Evolutionary conservation across 106 monocot genomes (phyloP).

Genomic region (Dendrobium huoshanense): DNA sequence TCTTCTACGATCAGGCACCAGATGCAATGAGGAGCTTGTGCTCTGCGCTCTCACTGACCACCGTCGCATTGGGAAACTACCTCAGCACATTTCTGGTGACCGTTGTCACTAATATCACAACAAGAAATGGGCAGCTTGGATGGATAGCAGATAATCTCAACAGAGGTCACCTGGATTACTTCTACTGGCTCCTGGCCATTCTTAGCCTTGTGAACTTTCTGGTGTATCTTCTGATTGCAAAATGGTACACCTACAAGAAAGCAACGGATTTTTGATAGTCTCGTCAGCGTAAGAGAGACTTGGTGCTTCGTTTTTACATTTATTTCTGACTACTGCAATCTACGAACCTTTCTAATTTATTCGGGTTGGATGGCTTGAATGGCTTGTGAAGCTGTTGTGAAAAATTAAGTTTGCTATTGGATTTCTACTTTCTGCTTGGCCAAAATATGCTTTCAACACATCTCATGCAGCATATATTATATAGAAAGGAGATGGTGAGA

Average conservation of each 20-base stretch:
- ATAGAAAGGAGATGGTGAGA: too few relatives aligned
- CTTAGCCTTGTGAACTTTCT: constrained; percentile 34
- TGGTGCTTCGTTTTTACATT: too few relatives aligned
- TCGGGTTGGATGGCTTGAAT: too few relatives aligned
- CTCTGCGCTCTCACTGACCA: constrained; percentile 30
- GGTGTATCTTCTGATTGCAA: constrained; percentile 32
- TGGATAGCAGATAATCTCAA: constrained; percentile 50
- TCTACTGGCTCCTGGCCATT: constrained; percentile 33
- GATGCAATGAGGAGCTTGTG: constrained; percentile 51
- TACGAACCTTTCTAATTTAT: too few relatives aligned
- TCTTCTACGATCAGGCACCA: constrained; percentile 56
- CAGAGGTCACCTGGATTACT: constrained; percentile 42
- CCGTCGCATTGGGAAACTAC: constrained; percentile 28
- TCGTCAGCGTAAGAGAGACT: too few relatives aligned
- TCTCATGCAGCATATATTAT: too few relatives aligned
- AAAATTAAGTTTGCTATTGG: too few relatives aligned
- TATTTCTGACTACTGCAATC: too few relatives aligned
- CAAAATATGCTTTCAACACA: too few relatives aligned
- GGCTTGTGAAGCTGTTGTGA: too few relatives aligned
- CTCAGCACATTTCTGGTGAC: constrained; percentile 39
- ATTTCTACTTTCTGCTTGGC: too few relatives aligned
- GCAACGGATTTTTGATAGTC: neutral
- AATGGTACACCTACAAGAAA: constrained; percentile 43
- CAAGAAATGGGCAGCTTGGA: constrained; percentile 27
- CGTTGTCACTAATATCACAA: constrained; percentile 25